Conservation (phyloP, 148 eudicot genomes). For the Dysphania ambrosioides region DNA sequence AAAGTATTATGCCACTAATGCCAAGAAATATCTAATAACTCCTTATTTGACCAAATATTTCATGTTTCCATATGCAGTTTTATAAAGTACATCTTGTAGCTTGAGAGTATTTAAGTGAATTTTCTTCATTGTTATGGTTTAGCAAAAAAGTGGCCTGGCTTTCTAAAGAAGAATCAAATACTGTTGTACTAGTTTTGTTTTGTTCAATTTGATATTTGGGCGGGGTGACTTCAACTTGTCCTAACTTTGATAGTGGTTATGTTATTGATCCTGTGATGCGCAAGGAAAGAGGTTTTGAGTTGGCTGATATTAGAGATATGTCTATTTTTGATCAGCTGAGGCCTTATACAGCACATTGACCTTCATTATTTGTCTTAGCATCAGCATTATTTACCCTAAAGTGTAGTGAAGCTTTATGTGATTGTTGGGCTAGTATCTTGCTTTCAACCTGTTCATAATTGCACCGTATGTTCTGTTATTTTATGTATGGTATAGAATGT, state of each 20-base stretch:
- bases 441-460: neutral
- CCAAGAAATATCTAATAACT: neutral
- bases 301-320: neutral
- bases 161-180: neutral
- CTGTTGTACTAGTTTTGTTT: neutral
- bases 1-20: neutral
- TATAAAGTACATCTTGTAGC: neutral
- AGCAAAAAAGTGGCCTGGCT: neutral
- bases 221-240: conserved; percentile 10
- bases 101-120: no score
- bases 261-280: neutral
- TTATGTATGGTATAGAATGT: neutral
- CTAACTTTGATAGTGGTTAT: neutral
- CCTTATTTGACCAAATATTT: neutral
- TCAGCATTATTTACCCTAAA: neutral
- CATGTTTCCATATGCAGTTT: neutral
- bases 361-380: neutral
- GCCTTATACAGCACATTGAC: neutral
- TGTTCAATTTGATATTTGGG: neutral
- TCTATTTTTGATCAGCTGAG: neutral
- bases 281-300: neutral
- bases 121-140: neutral
- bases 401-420: neutral
- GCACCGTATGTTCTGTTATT: neutral
- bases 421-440: neutral